A percentile compares a stretch with the other conserved stretches of the same genome.
Conservation (phyloP, 1,284 basidiomycete species). For the Apiotrichum domesticum region DNA sequence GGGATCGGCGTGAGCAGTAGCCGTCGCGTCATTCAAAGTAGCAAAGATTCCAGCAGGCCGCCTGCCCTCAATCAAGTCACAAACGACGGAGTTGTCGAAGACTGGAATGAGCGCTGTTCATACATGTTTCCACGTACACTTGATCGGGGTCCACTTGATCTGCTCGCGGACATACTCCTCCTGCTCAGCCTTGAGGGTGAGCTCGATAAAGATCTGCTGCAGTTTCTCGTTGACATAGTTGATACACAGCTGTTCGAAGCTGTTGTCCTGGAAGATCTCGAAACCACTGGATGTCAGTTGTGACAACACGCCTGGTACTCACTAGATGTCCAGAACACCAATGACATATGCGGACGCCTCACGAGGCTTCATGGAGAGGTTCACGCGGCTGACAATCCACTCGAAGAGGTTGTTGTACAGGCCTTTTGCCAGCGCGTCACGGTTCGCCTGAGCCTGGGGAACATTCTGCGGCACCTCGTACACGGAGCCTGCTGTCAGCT, state of each 20-base stretch:
- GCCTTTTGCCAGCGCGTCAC: slow-evolving; percentile 91
- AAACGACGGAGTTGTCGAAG: slow-evolving; percentile 64
- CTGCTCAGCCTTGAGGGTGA: slow-evolving; percentile 97
- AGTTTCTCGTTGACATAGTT: slow-evolving; percentile 99
- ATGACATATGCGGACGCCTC: slow-evolving; percentile 73
- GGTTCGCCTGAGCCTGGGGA: slow-evolving; percentile 77
- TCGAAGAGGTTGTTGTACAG: slow-evolving; percentile 99
- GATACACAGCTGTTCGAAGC: slow-evolving; percentile 98
- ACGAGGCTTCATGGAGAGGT: slow-evolving; percentile 89
- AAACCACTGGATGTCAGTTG: slow-evolving; percentile 55
- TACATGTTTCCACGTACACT: slow-evolving; percentile 50
- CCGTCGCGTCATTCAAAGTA: slow-evolving; percentile 95
- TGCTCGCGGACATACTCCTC: slow-evolving; percentile 98
- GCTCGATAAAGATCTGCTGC: slow-evolving; percentile 98
- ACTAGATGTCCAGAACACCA: slow-evolving; percentile 94
- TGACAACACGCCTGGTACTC: slow-evolving; percentile 10
- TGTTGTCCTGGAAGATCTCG: slow-evolving; percentile 97
- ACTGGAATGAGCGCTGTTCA: slow-evolving; percentile 19
- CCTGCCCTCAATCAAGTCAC: slow-evolving; percentile 94
- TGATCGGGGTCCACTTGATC: slow-evolving; percentile 99
- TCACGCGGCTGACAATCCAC: slow-evolving; percentile 97
- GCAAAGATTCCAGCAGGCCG: slow-evolving; percentile 97
- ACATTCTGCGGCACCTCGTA: slow-evolving; percentile 96
- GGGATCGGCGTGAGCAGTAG: slow-evolving; percentile 96
- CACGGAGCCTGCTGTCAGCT: slow-evolving; percentile 56